Percentiles rank a stretch among this genome's conserved stretches.
Evolutionary conservation across 106 monocot species (phyloP).

Genomic region (Allium fistulosum): DNA sequence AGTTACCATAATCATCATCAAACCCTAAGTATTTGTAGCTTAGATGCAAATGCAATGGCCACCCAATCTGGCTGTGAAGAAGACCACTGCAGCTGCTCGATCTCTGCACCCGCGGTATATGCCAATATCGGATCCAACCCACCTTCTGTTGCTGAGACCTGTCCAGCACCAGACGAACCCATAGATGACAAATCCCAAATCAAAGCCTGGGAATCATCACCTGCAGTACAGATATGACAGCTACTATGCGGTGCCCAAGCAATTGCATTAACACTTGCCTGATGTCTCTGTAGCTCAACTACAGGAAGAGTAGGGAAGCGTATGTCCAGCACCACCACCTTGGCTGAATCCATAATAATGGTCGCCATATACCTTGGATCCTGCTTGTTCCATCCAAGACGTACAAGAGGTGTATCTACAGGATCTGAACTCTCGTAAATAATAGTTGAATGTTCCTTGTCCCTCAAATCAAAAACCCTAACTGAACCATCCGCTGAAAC

Average conservation of each 20-base stretch:
- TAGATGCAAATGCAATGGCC: conserved; percentile 80
- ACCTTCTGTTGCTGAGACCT: conserved; percentile 35
- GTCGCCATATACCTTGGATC: conserved; percentile 98
- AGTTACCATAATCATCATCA: conserved; percentile 18
- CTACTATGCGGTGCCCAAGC: conserved; percentile 98
- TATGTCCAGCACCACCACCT: conserved; percentile 97
- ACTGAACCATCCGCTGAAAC: conserved; percentile 98
- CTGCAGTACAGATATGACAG: conserved; percentile 97
- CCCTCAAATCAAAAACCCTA: conserved; percentile 88
- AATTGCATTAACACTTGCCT: conserved; percentile 82
- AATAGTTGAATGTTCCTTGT: conserved; percentile 99
- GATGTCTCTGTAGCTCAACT: conserved; percentile 94
- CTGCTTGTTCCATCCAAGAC: conserved; percentile 98
- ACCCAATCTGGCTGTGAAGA: conserved; percentile 96
- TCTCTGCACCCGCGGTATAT: conserved; percentile 86
- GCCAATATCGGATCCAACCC: conserved; percentile 83
- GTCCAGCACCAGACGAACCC: conserved; percentile 28
- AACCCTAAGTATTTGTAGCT: conserved; percentile 87
- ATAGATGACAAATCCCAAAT: conserved; percentile 97
- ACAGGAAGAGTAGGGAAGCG: conserved; percentile 92
- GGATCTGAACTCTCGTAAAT: conserved; percentile 95
- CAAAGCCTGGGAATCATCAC: conserved; percentile 89
- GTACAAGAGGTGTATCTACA: conserved; percentile 68
- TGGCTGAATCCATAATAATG: conserved; percentile 93
- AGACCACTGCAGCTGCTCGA: conserved; percentile 99